Percentiles rank a stretch among this genome's conserved stretches.
Conservation (phyloP, 2,329 filamentous ascomycete species). For the Colletotrichum spinosum region DNA sequence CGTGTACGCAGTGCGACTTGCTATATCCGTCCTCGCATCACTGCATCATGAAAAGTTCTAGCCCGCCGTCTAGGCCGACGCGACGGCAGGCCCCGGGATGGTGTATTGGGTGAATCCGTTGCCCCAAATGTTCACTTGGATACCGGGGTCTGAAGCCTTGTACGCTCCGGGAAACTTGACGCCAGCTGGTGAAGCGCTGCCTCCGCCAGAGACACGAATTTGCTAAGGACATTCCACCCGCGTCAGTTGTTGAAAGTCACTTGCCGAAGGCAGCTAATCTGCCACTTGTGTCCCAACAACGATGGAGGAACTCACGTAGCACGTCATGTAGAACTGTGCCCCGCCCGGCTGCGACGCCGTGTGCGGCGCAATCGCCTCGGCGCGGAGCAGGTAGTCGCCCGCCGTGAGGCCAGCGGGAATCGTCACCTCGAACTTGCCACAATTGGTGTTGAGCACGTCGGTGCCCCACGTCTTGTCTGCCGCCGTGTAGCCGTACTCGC, state of each 20-base stretch:
- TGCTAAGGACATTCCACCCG: constrained; percentile 20
- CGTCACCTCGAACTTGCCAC: constrained; percentile 3
- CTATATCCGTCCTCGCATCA: background rate
- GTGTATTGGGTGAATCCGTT: constrained; percentile 36
- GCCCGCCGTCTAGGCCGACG: background rate
- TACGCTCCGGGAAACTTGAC: constrained; percentile 34
- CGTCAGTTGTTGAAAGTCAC: background rate
- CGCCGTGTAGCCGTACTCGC: constrained; percentile 49
- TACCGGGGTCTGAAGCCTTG: constrained; percentile 53
- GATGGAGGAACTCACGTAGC: constrained; percentile 40
- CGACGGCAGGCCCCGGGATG: constrained; percentile 24
- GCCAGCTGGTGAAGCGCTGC: constrained; percentile 39
- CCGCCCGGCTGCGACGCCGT: constrained; percentile 45
- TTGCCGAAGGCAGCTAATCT: background rate
- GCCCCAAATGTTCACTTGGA: constrained; percentile 57
- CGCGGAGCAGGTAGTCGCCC: constrained; percentile 57
- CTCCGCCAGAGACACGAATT: constrained; percentile 41
- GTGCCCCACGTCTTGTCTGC: constrained; percentile 12
- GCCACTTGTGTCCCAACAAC: constrained; percentile 16
- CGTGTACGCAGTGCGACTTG: background rate
- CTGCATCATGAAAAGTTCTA: background rate
- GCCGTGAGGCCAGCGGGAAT: constrained; percentile 54
- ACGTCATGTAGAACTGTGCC: constrained; percentile 36
- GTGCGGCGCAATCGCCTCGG: constrained; percentile 59
- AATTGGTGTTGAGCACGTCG: constrained; percentile 27